Evolutionary conservation across 1,284 basidiomycete species (phyloP), one percentile per base, ranked within the genome.

Genomic region (Hymenochaete sp.): DNA sequence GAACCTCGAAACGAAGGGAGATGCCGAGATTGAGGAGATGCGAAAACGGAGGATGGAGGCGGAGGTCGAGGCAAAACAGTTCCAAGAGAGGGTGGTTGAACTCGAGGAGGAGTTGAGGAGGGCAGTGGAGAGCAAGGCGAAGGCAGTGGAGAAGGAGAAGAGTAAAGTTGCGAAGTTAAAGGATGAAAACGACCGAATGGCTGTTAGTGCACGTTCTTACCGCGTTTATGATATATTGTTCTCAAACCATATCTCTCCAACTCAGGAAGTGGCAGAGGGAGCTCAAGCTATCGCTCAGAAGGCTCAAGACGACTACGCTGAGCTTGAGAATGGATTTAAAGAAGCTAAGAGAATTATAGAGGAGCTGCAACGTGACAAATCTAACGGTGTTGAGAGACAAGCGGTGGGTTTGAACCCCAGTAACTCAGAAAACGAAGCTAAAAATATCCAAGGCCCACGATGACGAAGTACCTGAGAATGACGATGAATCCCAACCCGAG

Each of bases 1-100:
- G 54, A 70, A 62, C 21, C 59, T 83, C 10, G 84, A 85, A 55
- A 76, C 64, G 22, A 76, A 74, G 45, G 80, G 76, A 42, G 76
- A 70, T 13, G 70, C 66, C 9, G 77, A 81, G 38, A 64, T 70
- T 7, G 81, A 79, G 45, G 59, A 63, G 2, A 60, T 71, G 48
- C 70, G 77, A 36, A 78, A 76, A 56, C 64, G 67, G 44, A 72
- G 71, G 13, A 63, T 71, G 10, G 71, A 77, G 29, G 63, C 83
- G 10, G 79, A 85, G 48, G 62, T 73, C 2, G 63, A 74, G 45
- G 63, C 77, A 10, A 64, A 66, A 43, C 70, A 74, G 32, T 59
- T 79, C 3, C 67, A 71, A 52, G 59, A 60, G 16, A 64, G 64
- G n/a, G 55, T 73, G 7, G 62, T 66, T 33, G 66, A 69, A 37